A percentile compares a stretch with the other conserved stretches of the same genome.
Evolutionary conservation across 2,329 filamentous ascomycete species (phyloP).

Genomic region (Domatiomyces globalis): DNA sequence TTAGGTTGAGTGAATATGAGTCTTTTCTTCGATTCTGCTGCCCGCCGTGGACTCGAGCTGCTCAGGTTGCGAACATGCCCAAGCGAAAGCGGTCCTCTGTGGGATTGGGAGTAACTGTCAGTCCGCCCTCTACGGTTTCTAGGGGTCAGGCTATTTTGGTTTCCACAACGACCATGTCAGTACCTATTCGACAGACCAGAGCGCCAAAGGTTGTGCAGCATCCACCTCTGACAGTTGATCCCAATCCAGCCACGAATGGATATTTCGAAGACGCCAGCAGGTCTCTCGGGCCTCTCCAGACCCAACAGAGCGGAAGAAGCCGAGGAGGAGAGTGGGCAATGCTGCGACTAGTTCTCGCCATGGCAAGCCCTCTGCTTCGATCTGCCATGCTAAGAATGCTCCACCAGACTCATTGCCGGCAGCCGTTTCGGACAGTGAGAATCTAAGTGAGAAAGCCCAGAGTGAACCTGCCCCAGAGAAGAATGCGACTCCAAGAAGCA

Average conservation of each 20-base stretch:
- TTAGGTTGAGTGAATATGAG: conserved; percentile 1
- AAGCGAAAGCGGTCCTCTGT: conserved; percentile 14
- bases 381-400: neutral
- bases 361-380: too few relatives aligned
- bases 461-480: conserved; percentile 16
- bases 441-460: neutral
- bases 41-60: conserved; percentile 4
- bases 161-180: conserved; percentile 9
- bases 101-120: neutral
- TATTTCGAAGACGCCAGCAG: conserved; percentile 18
- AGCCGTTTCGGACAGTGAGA: neutral
- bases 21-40: neutral
- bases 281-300: conserved; percentile 21
- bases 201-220: conserved; percentile 12
- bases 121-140: neutral
- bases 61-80: conserved; percentile 8
- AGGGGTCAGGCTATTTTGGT: neutral
- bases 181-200: conserved; percentile 14
- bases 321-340: conserved; percentile 5
- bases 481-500: conserved; percentile 16
- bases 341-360: conserved; percentile 8
- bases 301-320: conserved; percentile 9
- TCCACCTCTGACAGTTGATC: conserved; percentile 14
- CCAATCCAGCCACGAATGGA: conserved; percentile 20
- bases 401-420: neutral